Base-by-base conservation (phyloP, 768 basidiomycete genomes). In the Tremella mesenterica region DNA sequence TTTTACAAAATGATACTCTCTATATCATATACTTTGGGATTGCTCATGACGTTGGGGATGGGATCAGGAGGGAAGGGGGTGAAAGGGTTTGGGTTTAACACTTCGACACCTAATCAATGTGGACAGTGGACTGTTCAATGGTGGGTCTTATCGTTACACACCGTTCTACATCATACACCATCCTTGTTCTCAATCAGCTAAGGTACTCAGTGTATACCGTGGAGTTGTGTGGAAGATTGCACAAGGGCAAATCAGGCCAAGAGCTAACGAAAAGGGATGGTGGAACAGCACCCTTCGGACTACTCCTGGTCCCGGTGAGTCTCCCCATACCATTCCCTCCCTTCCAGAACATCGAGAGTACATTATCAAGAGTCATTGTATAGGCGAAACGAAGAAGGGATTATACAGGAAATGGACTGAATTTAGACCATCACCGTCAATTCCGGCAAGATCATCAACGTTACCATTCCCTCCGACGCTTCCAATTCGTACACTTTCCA, bases 91-190 rank as follows among this genome's bases (percentile, higher is more conserved):
- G 56, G 58, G 18, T 71, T 65, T 57, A 62, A 60, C 47, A 67
- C 65, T 21, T 59, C 59, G 13, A 71, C 67, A 1, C 70, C 70
- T 4, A 63, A 52, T 20, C 70, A 71, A 61, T 71, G 70, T 52
- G 61, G 56, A 1, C 48, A 63, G 21, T 53, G 66, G 18, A 66
- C 61, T 2, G 54, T 71, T 12, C 50, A 60, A 44, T 71, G 67
- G 67, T 65, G 36, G 47, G 65, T 48, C 34, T 3, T 30, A 27
- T 30, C 3, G 4, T 18, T 21, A 5, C 18, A n/a, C n/a, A 48
- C 26, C 41, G 18, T 12, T 36, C 29, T 16, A 8, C 3, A 33
- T 44, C 41, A 23, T 27, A 21, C n/a, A 13, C 8, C 48, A 29
- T 26, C 31, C 6, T 51, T 21, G 29, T 10, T 1, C 29, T 8